These are phyloP conservation scores for Trichosporon ovoides DNA, from an alignment of 1,284 basidiomycete species.

Conservation along the genomic window DNA sequence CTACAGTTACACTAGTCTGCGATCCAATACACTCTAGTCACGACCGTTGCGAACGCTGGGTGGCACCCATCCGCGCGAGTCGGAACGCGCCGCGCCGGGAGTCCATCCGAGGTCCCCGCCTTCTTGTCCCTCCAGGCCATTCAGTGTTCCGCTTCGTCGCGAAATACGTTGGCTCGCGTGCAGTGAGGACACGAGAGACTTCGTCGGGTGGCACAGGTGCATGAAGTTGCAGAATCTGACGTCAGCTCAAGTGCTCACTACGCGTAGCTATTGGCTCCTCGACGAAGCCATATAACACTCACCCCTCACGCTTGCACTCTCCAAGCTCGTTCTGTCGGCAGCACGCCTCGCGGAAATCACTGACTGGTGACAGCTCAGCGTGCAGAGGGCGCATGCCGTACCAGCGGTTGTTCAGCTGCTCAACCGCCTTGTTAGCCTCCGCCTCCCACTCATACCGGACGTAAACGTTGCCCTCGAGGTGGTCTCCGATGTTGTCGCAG, in stretches of 20 bases:
- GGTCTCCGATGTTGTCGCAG: slow-evolving; percentile 98
- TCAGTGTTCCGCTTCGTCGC: slow-evolving; percentile 52
- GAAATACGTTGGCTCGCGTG: slow-evolving; percentile 78
- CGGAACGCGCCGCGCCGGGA: slow-evolving; percentile 24
- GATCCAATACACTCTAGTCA: background rate
- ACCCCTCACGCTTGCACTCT: slow-evolving; percentile 87
- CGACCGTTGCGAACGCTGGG: slow-evolving; percentile 5
- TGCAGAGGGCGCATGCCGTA: slow-evolving; percentile 96
- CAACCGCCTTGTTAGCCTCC: slow-evolving; percentile 89
- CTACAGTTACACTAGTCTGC: slow-evolving; percentile 3
- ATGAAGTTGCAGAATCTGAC: slow-evolving; percentile 88
- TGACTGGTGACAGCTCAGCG: slow-evolving; percentile 96
- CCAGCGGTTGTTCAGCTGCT: slow-evolving; percentile 92
- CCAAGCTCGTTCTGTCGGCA: slow-evolving; percentile 97
- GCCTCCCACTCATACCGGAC: slow-evolving; percentile 98
- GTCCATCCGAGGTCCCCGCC: slow-evolving; percentile 38
- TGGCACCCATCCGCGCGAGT: slow-evolving; percentile 12
- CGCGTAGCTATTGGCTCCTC: no score
- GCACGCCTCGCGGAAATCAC: slow-evolving; percentile 97
- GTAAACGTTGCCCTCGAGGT: slow-evolving; percentile 97
- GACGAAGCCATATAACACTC: slow-evolving; percentile 27
- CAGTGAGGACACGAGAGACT: slow-evolving; percentile 70
- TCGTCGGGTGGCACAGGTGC: slow-evolving; percentile 84
- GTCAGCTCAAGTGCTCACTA: slow-evolving; percentile 38
- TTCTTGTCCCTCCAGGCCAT: slow-evolving; percentile 21